Base-by-base conservation (phyloP, 1,284 basidiomycete genomes). In the Rhodotorula sp. region DNA sequence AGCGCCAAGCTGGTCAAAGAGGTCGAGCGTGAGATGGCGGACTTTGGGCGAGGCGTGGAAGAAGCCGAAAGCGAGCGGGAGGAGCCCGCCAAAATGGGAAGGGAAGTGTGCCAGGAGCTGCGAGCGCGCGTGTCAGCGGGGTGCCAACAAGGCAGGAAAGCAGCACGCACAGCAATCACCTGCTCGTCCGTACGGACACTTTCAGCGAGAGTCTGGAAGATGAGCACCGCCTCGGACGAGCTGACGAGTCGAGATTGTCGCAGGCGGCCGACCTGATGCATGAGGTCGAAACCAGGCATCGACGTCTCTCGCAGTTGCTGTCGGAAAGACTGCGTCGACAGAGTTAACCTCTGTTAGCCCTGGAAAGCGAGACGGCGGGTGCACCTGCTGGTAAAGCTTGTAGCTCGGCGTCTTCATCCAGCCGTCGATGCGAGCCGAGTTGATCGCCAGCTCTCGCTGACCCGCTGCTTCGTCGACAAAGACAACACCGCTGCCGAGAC, bases 41-140 rank as follows among this genome's bases (percentile, higher is more conserved):
- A 95, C 86, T 17, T 81, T 79, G 71, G 89, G 85, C 48, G 85
- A 85, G 52, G 91, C 90, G 81, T 98, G 94, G 81, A 97, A 93
- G 6, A 98, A 83, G 2, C 92, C 91, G 79, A 94, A 92, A 30
- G 89, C 89, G 34, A 99, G 82, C 19, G 92, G 90, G 34, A 91
- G 82, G 51, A 98, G 82, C 0, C 95, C 95, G 49, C 92, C 91
- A 10, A 85, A 84, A 76, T 94, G 89, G 4, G 89, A 86, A 10
- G 94, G 88, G 46, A 90, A 81, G 67, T 86, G 83, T 2, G 93
- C 86, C 29, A 97, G 82, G 19, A 97, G 83, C 93, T 96, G 76
- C 32, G 59, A n/a, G 51, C 48, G 36, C 62, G 56, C 22, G 15
- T 56, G 24, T 30, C 22, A 22, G 59, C 34, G 0, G 20, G 1